Conservation (phyloP, 495 filamentous ascomycete species). For the Aspergillus bridgeri region DNA sequence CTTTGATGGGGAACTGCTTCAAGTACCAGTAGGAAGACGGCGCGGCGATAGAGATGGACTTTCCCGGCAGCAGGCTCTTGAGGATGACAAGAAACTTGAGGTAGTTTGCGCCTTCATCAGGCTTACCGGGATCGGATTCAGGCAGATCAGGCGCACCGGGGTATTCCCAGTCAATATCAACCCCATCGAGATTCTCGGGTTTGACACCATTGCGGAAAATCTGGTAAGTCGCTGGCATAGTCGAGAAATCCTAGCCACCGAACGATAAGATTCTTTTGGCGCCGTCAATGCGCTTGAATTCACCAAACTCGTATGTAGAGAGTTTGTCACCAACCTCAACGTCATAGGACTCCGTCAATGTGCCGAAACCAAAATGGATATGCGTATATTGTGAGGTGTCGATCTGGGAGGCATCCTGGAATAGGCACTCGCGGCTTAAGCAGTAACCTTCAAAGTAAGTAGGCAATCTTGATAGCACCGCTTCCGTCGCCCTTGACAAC, state of each 20-base stretch:
- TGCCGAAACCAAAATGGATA: slow-evolving; percentile 42
- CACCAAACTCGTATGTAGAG: slow-evolving; percentile 14
- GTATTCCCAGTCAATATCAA: slow-evolving; percentile 42
- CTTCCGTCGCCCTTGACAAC: slow-evolving; percentile 25
- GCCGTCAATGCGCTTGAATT: slow-evolving; percentile 19
- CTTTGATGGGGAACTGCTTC: slow-evolving; percentile 23
- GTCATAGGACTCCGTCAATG: slow-evolving; percentile 23
- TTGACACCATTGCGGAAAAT: slow-evolving; percentile 38
- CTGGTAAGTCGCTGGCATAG: slow-evolving; percentile 26
- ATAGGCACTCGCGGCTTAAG: slow-evolving; percentile 17
- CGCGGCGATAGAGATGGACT: slow-evolving; percentile 14
- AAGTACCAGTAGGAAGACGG: slow-evolving; percentile 30
- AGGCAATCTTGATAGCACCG: slow-evolving; percentile 13
- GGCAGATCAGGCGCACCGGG: slow-evolving; percentile 35
- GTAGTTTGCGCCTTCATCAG: slow-evolving; percentile 29
- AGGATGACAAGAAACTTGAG: slow-evolving; percentile 26
- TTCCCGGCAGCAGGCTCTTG: slow-evolving; percentile 10
- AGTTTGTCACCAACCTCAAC: slow-evolving; percentile 20
- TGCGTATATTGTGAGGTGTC: slow-evolving; percentile 34
- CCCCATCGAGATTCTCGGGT: slow-evolving; percentile 31
- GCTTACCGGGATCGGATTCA: slow-evolving; percentile 25
- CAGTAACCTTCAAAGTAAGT: slow-evolving; percentile 17
- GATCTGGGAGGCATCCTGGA: slow-evolving; percentile 11
- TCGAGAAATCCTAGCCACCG: slow-evolving; percentile 49
- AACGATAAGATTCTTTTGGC: slow-evolving; percentile 41